Evolutionary conservation across 2,329 filamentous ascomycete genomes (phyloP), one percentile per base, ranked within the genome.

Genomic region (Lachnellula subtilissima): DNA sequence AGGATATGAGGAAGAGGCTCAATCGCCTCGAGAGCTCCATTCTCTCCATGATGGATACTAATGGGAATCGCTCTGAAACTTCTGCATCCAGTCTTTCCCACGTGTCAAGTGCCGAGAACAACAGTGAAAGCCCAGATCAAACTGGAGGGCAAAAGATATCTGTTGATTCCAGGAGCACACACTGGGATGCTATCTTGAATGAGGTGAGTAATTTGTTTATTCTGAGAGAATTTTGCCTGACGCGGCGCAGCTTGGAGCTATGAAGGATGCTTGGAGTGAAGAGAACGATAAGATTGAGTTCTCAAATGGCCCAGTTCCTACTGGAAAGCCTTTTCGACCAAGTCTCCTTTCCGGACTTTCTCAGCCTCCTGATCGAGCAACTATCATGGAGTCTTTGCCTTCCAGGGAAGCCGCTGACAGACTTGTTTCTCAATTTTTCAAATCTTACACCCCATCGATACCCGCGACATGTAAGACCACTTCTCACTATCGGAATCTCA

Each of bases 161-260:
- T 45, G 48, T 51, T 45, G 63, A 60, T 54, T 55, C 59, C n/a
- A 57, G 80, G 4, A 78, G 79, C 11, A 83, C 80, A 45, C 79
- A 84, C 58, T 82, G 80, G 59, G 78, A 82, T 75, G 78, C 80
- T 3, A 81, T 84, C 67, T 66, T 83, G 12, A 79, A 83, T 62
- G 79, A 84, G 69, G 79, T 82, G 61, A 73, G 78, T 51, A 22
- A 1, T 3, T 12, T n/a, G n/a, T 7, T 15, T 9, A 22, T 46
- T 50, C 3, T 23, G 17, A 45, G 5, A 1, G 35, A 22, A 40
- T 23, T 8, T 22, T 40, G 12, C 25, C 42, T 46, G 45, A 28
- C 40, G 14, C n/a, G 22, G 46, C 32, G 2, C 43, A 61, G 58
- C 54, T 64, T 22, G 60, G 60, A 50, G 58, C 60, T 37, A 63